A percentile compares a stretch with the other conserved stretches of the same genome.
Conservation (phyloP, 768 basidiomycete species). For the Termitomyces sp. region DNA sequence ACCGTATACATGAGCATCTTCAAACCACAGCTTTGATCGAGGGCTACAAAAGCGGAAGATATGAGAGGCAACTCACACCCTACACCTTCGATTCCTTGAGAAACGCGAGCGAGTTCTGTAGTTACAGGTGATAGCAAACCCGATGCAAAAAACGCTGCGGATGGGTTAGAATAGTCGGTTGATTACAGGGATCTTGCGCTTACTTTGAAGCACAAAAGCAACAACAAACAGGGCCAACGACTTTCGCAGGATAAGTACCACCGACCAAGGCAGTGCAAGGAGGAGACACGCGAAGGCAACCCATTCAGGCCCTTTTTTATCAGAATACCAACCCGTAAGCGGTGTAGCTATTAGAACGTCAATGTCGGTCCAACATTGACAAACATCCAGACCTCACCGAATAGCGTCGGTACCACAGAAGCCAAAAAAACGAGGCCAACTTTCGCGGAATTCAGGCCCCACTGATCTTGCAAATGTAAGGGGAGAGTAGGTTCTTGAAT, state of each 20-base stretch:
- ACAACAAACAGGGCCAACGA: slow-evolving; percentile 48
- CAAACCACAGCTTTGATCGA: background rate
- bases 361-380: background rate
- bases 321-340: slow-evolving; percentile 54
- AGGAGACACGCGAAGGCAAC: slow-evolving; percentile 45
- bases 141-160: slow-evolving; percentile 58
- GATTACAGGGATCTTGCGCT: slow-evolving; percentile 13
- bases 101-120: slow-evolving; percentile 62
- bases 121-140: slow-evolving; percentile 60
- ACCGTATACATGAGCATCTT: slow-evolving; percentile 74
- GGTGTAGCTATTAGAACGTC: slow-evolving; percentile 43
- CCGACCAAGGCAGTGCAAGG: slow-evolving; percentile 63
- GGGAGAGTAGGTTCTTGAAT: slow-evolving; percentile 58
- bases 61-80: slow-evolving; percentile 50
- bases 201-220: slow-evolving; percentile 53
- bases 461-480: slow-evolving; percentile 47
- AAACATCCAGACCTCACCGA: slow-evolving; percentile 42
- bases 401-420: slow-evolving; percentile 57
- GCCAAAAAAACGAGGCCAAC: slow-evolving; percentile 71
- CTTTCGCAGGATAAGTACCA: slow-evolving; percentile 44
- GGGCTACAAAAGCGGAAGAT: background rate
- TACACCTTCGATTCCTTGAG: slow-evolving; percentile 54
- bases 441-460: slow-evolving; percentile 42
- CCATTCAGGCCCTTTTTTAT: slow-evolving; percentile 56
- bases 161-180: slow-evolving; percentile 1